Percentiles rank a stretch among this genome's conserved stretches.
These are phyloP conservation scores for Claviceps maximensis DNA, from an alignment of 2,329 filamentous ascomycete genomes.

Conservation along the genomic window DNA sequence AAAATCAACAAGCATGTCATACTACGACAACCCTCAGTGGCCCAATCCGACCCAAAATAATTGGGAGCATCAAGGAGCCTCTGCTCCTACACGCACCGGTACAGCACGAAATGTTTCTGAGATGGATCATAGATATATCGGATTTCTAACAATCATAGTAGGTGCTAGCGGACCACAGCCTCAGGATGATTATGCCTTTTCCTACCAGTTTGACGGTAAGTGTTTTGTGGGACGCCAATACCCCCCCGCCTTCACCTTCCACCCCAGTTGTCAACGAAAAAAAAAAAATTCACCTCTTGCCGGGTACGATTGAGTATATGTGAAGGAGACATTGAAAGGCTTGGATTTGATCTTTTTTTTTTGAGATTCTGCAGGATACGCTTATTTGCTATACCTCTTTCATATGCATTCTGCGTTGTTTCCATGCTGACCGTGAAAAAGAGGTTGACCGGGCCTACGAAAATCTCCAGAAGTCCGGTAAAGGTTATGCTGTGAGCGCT, in stretches of 20 bases:
- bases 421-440: conserved; percentile 23
- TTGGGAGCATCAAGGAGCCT: conserved; percentile 32
- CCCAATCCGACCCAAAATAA: conserved; percentile 25
- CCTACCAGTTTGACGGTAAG: conserved; percentile 82
- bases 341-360: background rate
- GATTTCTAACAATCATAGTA: conserved; percentile 21
- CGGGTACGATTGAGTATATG: background rate
- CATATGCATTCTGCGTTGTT: background rate
- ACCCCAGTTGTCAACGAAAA: background rate
- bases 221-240: conserved; percentile 12
- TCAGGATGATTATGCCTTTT: conserved; percentile 70
- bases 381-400: background rate
- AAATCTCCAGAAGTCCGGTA: conserved; percentile 92
- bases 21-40: conserved; percentile 32
- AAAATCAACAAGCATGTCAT: conserved; percentile 22
- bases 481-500: conserved; percentile 61
- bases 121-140: background rate
- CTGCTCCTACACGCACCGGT: conserved; percentile 28
- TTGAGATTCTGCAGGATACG: background rate
- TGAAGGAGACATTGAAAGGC: background rate
- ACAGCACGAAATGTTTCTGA: conserved; percentile 7
- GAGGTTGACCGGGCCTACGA: conserved; percentile 95
- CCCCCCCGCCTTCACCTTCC: background rate
- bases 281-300: background rate
- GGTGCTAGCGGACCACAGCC: conserved; percentile 63